A percentile compares a stretch with the other conserved stretches of the same genome.
Evolutionary conservation across 192 early-diverging fungal genomes (phyloP).

Genomic region (Coemansia sp.): DNA sequence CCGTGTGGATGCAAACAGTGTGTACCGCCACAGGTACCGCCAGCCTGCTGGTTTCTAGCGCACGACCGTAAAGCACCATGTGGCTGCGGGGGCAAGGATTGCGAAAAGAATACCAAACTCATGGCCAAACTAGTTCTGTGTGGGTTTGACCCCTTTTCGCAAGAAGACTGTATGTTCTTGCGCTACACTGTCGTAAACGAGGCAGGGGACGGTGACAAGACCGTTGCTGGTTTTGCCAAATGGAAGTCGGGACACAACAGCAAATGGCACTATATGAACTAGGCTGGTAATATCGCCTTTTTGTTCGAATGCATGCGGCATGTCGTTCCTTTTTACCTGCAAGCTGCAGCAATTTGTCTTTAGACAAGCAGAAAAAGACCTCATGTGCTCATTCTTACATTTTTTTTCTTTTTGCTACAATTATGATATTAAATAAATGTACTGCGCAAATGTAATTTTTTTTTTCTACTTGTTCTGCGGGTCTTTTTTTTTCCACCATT

Average conservation of each 20-base stretch:
- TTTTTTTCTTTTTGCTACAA: not conserved
- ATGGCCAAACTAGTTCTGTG: constrained; percentile 49
- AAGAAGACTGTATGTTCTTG: constrained; percentile 49
- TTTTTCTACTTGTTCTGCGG: not conserved
- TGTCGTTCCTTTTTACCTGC: not conserved
- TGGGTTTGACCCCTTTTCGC: constrained; percentile 35
- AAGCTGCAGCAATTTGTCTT: constrained; percentile 2
- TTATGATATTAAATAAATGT: not conserved
- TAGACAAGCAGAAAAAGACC: not conserved
- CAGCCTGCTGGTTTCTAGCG: constrained; percentile 46
- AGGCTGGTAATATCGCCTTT: constrained; percentile 12
- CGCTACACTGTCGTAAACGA: constrained; percentile 44
- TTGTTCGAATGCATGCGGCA: not conserved
- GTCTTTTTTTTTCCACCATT: not conserved
- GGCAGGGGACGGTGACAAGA: constrained; percentile 37
- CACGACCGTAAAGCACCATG: constrained; percentile 51
- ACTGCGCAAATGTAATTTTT: not conserved
- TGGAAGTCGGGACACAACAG: constrained; percentile 44
- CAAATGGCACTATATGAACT: constrained; percentile 41
- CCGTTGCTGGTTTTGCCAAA: constrained; percentile 40
- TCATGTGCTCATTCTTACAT: not conserved
- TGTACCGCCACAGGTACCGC: constrained; percentile 20
- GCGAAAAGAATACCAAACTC: constrained; percentile 32
- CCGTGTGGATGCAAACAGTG: constrained; percentile 29
- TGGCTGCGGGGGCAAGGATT: constrained; percentile 39